Evolutionary conservation across 257 asterid species (phyloP), one percentile per base, ranked within the genome.

Genomic region (Penstemon barbatus): DNA sequence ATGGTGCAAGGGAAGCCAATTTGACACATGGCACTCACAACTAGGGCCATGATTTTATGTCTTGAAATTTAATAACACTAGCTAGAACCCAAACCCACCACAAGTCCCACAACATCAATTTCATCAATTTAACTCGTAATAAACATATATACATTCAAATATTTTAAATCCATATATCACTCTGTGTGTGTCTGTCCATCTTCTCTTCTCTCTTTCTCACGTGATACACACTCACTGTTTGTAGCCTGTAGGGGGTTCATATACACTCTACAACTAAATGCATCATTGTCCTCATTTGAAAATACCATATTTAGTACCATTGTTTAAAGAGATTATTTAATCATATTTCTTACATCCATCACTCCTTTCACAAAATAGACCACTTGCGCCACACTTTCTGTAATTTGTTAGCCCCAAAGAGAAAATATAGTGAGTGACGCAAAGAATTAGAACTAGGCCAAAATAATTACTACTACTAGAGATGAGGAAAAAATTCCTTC

Each of bases 11-110:
- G 51, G 15, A 5, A 36, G 5, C 4, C 4, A 62, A 18, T 15
- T 71, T 43, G 66, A 45, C 69, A 57, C 45, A 74, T 72, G 65
- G 68, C 62, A 69, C 77, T 65, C 78, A 85, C 63, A 74, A 66
- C 61, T 50, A 70, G 64, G 61, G 76, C 80, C 91, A 85, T 82
- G 59, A 85, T 85, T 85, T 82, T 58, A 53, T 73, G 79, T 72
- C 79, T 85, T 82, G 85, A 72, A 85, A 79, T 71, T 77, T 69
- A 73, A 74, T 38, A 61, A 63, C 46, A 38, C 13, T 36, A 69
- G 10, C 40, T 41, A 25, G 33, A 25, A 52, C 65, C 36, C 33
- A 66, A n/a, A 41, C 36, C 69, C 68, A 38, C 78, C 49, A 52
- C 62, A 25, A 25, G 33, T 25, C 61, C 73, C 64, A 48, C 64